phyloP scores from a whole-genome alignment of 306 rosid genomes.

The Sicyos edulis region DNA sequence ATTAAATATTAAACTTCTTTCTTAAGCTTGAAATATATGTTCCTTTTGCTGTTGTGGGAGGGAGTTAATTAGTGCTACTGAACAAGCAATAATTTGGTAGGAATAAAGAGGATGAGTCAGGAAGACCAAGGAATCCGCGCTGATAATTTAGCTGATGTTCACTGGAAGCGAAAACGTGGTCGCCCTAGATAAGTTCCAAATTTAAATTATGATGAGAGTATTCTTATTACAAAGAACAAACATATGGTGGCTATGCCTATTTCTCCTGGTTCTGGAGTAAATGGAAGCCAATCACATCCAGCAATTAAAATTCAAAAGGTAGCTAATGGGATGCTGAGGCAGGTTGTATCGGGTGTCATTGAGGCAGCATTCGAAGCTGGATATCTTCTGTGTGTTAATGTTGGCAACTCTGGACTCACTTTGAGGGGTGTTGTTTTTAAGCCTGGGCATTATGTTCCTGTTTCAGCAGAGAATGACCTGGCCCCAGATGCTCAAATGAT shows the following conservation, averaged over 20 bases:
- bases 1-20: background rate
- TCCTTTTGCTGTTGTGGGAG: slow-evolving; percentile 25
- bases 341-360: slow-evolving; percentile 64
- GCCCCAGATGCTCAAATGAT: slow-evolving; percentile 81
- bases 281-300: slow-evolving; percentile 48
- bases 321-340: slow-evolving; percentile 53
- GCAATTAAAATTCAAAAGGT: slow-evolving; percentile 32
- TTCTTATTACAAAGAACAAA: slow-evolving; percentile 30
- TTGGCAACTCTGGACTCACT: slow-evolving; percentile 56
- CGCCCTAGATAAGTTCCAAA: slow-evolving; percentile 86
- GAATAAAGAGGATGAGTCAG: slow-evolving; percentile 46
- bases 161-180: slow-evolving; percentile 84
- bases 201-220: slow-evolving; percentile 37
- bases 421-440: slow-evolving; percentile 82
- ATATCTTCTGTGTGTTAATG: slow-evolving; percentile 73
- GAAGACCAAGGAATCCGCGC: slow-evolving; percentile 41
- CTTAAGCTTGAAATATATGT: background rate
- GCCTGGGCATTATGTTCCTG: slow-evolving; percentile 70
- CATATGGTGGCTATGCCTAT: slow-evolving; percentile 29
- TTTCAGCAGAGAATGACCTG: slow-evolving; percentile 69
- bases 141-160: slow-evolving; percentile 52
- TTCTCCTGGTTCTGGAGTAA: slow-evolving; percentile 52
- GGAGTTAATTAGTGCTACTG: background rate
- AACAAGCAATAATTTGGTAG: slow-evolving; percentile 17
- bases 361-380: slow-evolving; percentile 94